Evolutionary conservation across 345 rosid genomes (phyloP).

Genomic region (Lumnitzera littorea): DNA sequence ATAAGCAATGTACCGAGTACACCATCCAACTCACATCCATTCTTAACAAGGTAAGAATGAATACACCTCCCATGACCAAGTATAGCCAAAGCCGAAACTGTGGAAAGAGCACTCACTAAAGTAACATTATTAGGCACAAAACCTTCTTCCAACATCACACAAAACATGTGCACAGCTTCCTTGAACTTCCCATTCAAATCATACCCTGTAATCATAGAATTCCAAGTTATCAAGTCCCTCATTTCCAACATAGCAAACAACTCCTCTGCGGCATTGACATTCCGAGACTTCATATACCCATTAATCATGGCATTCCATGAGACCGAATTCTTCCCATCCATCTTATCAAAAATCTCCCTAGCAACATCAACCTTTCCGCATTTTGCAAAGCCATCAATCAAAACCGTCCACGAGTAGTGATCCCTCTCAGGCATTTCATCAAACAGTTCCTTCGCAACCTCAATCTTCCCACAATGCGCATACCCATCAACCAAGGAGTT

Average conservation of each 20-base stretch:
- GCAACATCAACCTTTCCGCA: conserved; percentile 31
- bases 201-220: conserved; percentile 39
- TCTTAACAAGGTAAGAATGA: conserved; percentile 52
- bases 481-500: conserved; percentile 46
- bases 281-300: conserved; percentile 34
- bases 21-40: conserved; percentile 27
- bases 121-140: conserved; percentile 41
- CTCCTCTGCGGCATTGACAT: conserved; percentile 16
- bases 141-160: conserved; percentile 22
- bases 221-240: conserved; percentile 41
- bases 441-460: conserved; percentile 31
- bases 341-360: conserved; percentile 33
- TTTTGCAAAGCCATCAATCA: conserved; percentile 43
- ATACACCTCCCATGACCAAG: conserved; percentile 42
- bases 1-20: conserved; percentile 49
- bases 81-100: conserved; percentile 43
- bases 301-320: conserved; percentile 42
- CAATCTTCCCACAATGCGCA: conserved; percentile 31
- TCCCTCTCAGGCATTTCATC: conserved; percentile 44
- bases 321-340: conserved; percentile 26
- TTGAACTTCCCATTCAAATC: conserved; percentile 24
- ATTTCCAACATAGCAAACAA: conserved; percentile 27
- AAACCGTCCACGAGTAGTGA: conserved; percentile 36
- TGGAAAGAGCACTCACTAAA: conserved; percentile 41
- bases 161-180: conserved; percentile 32